Base-by-base conservation (phyloP, 352 stramenopile genomes). In the Phytophthora ohioensis region DNA sequence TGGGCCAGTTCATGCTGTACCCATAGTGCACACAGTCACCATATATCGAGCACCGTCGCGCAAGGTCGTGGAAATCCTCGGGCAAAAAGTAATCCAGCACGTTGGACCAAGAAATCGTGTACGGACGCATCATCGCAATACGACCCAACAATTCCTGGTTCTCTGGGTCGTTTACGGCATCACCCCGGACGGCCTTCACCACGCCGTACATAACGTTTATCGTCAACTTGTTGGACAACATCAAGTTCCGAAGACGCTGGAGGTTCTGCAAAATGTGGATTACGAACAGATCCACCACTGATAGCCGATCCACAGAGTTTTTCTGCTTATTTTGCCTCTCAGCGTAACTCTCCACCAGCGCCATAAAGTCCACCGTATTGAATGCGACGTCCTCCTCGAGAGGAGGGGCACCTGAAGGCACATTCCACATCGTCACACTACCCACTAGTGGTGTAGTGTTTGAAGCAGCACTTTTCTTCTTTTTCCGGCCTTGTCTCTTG, bases 1-100 rank as follows among this genome's bases (percentile, higher is more conserved):
- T 66, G 13, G 66, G 4, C 59, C 71, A 71, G 30, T 75, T 75
- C 71, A 70, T 78, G 11, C 69, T 76, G 64, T 76, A 76, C 9
- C 46, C 69, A 42, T 76, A 78, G 45, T 72, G 71, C 34, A 75
- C 32, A 48, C 71, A 75, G 13, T 56, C 34, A 0, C 66, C 59
- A 53, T 57, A 34, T 17, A 62, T 38, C 0, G 59, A 75, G 30
- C 71, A 78, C 2, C 71, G 59, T 32, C 71, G 71, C 11, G 71
- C 71, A 9, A 78, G 32, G 15, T 78, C 70, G 32, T 71, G 70
- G 17, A 78, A 75, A 39, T 78, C 70, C 17, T 67, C 36, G 7
- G 59, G 55, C 32, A 72, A 42, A 39, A 75, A 71, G 7, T 65
- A 60, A 36, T 78, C 59, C 2, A 75, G 15, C 52, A 78, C 15